Base-by-base conservation (phyloP, 2,329 filamentous ascomycete genomes). In the Botryosphaeria dothidea region DNA sequence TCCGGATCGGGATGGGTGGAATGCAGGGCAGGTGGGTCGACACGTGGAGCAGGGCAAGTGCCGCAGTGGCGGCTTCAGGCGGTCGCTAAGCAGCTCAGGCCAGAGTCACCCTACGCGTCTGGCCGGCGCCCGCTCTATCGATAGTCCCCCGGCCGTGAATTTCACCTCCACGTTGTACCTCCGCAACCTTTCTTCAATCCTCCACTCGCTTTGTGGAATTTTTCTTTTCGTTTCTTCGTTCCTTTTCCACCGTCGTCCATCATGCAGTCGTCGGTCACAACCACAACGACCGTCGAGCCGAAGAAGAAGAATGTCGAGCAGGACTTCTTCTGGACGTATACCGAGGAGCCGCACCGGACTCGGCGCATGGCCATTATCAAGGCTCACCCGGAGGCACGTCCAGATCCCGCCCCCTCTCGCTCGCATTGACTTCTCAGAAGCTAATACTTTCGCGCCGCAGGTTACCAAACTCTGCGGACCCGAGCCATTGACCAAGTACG, bases 241-340 rank as follows among this genome's bases (percentile, higher is more conserved):
- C 17, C 23, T 11, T 57, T 29, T 43, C 21, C 34, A 13, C 11
- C 29, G 21, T 9, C 48, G 5, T 43, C 9, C 61, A 63, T 46
- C 48, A 63, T 63, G 61, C 36, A 41, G 48, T 23, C 61, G 36
- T 34, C 61, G n/a, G 49, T 36, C 31, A 65, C 63, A 17, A 62
- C 64, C 56, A 62, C 57, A 25, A 46, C 64, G 15, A 56, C 48
- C n/a, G 57, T 65, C 46, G 64, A 62, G 43, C 41, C 60, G 36
- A 65, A 67, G 52, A 61, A 65, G 25, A 48, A 66, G n/a, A 51
- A 52, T 45, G 74, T 77, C 48, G 69, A 79, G 46, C 76, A 88
- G 68, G 85, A 89, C 77, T 98, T 98, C 84, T 97, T 96, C 82
- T 98, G 96, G 95, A 97, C 95, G 45, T 98, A 99, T 77, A 97